Evolutionary conservation across 441 rosid species (phyloP), one percentile per base, ranked within the genome.

Genomic region (Corymbia citriodora): DNA sequence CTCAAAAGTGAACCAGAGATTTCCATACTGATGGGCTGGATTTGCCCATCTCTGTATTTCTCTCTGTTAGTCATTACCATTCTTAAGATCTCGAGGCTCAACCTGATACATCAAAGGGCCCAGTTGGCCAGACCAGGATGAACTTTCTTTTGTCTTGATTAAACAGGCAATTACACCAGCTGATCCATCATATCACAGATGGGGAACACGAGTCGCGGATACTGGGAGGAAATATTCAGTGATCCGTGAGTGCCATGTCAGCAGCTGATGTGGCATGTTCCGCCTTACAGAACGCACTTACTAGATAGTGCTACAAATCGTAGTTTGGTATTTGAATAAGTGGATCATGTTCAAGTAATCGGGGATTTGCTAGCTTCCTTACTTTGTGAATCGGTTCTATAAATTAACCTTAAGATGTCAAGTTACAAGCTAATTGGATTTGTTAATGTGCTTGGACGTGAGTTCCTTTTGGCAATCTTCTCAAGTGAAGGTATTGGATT

Each of bases 221-320:
- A 10, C 4, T 57, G 29, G n/a, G 68, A 61, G 59, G 25, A 55
- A 19, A 55, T 7, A 55, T 19, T 55, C 3, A 8, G 61, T 55
- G 61, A 55, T 55, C 21, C 0, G 0, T 0, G 11, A 55, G 25
- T 10, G 1, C 11, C 2, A 0, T 11, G 0, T 21, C 27, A 55
- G 4, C 10, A 55, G 4, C 61, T 55, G 27, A 55, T 0, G 2
- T 9, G 61, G 27, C 61, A 0, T 55, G 0, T 55, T 19, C 68
- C 0, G 2, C 68, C 31, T 4, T 61, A 12, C 0, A 27, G 2
- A 61, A 11, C 13, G 5, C 16, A 0, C 68, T 61, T 12, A 12
- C 6, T 3, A 0, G 16, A 27, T 27, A 27, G 16, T 0, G 68
- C 68, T 11, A 12, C 0, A 29, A 61, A 61, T 61, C 8, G 8